Base-by-base conservation (phyloP, 148 eudicot species). In the Tetragonia tetragonoides region DNA sequence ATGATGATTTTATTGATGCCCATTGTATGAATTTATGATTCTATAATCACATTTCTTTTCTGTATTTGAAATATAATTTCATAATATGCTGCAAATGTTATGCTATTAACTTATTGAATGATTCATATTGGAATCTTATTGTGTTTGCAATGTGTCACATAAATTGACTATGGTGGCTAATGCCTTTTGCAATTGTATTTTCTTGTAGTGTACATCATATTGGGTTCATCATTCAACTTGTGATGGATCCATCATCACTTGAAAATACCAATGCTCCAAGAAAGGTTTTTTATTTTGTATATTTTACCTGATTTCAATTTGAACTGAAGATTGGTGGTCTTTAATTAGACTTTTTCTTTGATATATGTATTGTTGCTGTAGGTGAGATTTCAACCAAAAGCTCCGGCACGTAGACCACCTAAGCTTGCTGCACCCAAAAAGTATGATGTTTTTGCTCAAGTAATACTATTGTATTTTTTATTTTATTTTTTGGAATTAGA, bases 381-480 rank as follows among this genome's bases (percentile, higher is more conserved):
- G 98, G 80, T 88, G 87, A 89, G 66, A 65, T 92, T 90, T 81
- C 79, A 80, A 74, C 98, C 98, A 24, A 94, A 92, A 83, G 86
- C 78, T 75, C 93, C 85, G 66, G 82, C 80, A 60, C 90, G 85
- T 60, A 88, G 86, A 83, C 80, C 70, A 18, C 72, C 63, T 40
- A 86, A 86, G 81, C 81, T 77, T 17, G 83, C 81, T 49, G 80
- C 77, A 10, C 86, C 91, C 17, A 94, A 94, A 90, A 68, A 63
- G 98, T 94, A 88, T 84, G 86, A 49, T 74, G 24, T 37, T 68
- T 18, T n/a, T 71, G 12, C 66, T 84, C 71, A 14, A n/a, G 20
- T 53, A 14, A 51, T 69, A 68, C 53, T n/a, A n/a, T n/a, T n/a
- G n/a, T n/a, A n/a, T n/a, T n/a, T n/a, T n/a, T n/a, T n/a, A n/a